A percentile compares a stretch with the other conserved stretches of the same genome.
These are phyloP conservation scores for Thalassiosira mediterranea DNA, from an alignment of 352 stramenopile genomes.

Conservation along the genomic window DNA sequence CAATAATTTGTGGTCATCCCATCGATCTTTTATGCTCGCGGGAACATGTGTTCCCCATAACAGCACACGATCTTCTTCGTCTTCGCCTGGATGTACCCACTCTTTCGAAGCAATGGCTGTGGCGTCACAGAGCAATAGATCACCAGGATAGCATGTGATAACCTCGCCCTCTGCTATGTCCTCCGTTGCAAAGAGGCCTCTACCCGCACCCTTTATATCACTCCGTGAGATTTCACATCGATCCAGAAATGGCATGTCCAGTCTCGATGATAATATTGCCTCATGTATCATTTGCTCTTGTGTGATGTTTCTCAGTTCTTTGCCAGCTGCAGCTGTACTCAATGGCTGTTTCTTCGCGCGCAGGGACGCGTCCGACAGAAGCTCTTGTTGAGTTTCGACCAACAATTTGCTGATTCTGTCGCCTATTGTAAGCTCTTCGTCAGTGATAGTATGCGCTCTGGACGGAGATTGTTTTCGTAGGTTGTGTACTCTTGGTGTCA, in stretches of 20 bases:
- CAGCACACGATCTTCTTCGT: conserved; percentile 29
- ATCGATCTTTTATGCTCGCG: neutral
- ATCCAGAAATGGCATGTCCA: conserved; percentile 1
- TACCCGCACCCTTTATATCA: neutral
- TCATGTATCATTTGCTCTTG: neutral
- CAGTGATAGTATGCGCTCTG: too few species aligned
- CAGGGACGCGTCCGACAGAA: neutral
- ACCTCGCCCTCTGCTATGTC: conserved; percentile 1
- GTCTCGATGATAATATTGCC: neutral
- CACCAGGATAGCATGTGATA: conserved; percentile 8
- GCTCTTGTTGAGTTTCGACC: neutral
- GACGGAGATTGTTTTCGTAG: too few species aligned
- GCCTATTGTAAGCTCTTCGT: too few species aligned
- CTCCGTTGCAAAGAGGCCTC: neutral
- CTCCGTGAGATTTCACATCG: neutral
- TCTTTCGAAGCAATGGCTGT: neutral
- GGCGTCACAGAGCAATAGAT: neutral
- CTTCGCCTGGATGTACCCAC: too few species aligned
- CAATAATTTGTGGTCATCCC: conserved; percentile 33
- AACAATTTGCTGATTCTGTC: neutral
- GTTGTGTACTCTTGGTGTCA: too few species aligned
- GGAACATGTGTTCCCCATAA: conserved; percentile 35
- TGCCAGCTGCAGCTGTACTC: neutral
- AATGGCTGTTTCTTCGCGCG: neutral
- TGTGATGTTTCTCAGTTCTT: neutral